These are phyloP conservation scores for Colletotrichum higginsianum DNA, from an alignment of 2,329 filamentous ascomycete species.

Conservation along the genomic window DNA sequence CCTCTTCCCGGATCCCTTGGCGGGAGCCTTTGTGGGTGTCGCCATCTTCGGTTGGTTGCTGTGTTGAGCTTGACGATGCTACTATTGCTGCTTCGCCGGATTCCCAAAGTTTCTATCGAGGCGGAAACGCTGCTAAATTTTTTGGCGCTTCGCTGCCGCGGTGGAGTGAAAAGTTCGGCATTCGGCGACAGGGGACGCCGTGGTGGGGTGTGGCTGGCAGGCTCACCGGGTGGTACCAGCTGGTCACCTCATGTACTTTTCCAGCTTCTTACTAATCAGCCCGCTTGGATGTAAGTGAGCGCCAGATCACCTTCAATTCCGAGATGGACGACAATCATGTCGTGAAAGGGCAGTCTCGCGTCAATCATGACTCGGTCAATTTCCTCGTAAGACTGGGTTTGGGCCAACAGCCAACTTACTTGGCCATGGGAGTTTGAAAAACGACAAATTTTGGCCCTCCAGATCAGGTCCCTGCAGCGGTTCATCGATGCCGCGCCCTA, in stretches of 20 bases:
- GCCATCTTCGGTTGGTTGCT: conserved; percentile 26
- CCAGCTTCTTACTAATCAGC: no score
- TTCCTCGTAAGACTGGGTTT: no score
- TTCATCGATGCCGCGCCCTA: neutral
- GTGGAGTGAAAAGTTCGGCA: conserved; percentile 40
- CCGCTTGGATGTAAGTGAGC: no score
- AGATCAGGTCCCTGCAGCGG: neutral
- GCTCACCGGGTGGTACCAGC: neutral
- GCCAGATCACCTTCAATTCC: neutral
- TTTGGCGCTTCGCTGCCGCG: conserved; percentile 21
- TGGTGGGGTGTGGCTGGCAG: neutral
- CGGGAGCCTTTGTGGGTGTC: conserved; percentile 45
- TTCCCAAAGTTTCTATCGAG: conserved; percentile 13
- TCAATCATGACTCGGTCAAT: neutral
- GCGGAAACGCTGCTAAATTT: conserved; percentile 33
- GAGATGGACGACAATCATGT: neutral
- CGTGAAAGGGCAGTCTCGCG: neutral
- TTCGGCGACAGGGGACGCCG: conserved; percentile 38
- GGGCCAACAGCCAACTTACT: no score
- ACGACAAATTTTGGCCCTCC: no score
- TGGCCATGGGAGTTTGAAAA: neutral
- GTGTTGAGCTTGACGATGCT: conserved; percentile 4
- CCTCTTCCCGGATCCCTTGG: conserved; percentile 45
- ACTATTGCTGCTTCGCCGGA: conserved; percentile 1
- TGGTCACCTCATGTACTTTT: rapidly evolving